These are phyloP conservation scores for Backusella australiensis DNA, from an alignment of 192 early-diverging fungal species.

Conservation along the genomic window DNA sequence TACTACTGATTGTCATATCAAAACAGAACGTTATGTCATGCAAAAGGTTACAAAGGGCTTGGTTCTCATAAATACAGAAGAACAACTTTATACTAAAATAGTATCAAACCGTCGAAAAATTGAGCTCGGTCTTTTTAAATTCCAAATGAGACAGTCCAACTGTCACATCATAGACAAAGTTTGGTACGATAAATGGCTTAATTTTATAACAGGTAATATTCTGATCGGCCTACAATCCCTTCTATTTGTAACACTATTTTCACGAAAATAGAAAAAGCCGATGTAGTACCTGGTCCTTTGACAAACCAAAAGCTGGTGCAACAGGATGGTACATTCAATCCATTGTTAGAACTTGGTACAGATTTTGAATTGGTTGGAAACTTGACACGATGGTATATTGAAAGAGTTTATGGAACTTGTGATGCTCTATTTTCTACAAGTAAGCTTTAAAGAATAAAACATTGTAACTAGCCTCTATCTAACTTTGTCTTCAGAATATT, in stretches of 20 bases:
- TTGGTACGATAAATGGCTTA: neutral
- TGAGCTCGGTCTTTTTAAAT: neutral
- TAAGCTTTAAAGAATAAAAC: neutral
- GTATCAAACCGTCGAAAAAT: neutral
- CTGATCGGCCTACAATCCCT: neutral
- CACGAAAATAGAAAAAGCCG: neutral
- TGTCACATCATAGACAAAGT: neutral
- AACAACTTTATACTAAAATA: neutral
- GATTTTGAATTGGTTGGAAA: neutral
- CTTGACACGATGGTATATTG: neutral
- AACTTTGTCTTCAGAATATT: neutral
- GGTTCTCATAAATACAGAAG: neutral
- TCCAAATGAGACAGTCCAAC: neutral
- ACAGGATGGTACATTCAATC: neutral
- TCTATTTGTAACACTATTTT: neutral
- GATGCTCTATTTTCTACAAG: neutral
- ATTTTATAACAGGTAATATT: neutral
- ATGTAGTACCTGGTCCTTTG: neutral
- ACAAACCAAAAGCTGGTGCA: neutral
- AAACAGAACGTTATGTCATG: neutral
- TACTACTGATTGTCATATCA: neutral
- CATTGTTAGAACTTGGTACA: neutral
- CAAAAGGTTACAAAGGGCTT: neutral
- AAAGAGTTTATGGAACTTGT: neutral
- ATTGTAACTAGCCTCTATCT: neutral